Conservation (phyloP, 1,284 basidiomycete genomes). For the Trichosporon inkin region DNA sequence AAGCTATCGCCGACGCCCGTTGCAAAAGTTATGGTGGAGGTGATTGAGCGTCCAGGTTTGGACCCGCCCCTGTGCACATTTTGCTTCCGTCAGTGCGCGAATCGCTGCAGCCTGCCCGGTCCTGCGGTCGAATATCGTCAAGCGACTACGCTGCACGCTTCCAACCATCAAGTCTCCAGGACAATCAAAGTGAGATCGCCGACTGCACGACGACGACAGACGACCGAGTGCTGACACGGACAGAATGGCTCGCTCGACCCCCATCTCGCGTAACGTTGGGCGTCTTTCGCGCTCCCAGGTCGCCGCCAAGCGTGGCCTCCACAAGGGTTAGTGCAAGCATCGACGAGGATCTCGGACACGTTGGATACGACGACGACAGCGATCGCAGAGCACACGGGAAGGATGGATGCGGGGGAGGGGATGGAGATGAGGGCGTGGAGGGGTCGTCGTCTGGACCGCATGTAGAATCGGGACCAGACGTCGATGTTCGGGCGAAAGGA, state of each 20-base stretch:
- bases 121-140: constrained; percentile 4
- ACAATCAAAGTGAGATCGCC: constrained; percentile 20
- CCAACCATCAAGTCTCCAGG: constrained; percentile 23
- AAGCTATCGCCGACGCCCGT: too few species aligned
- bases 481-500: neutral
- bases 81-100: neutral
- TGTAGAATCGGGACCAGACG: too few species aligned
- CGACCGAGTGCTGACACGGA: constrained; percentile 9
- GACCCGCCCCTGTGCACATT: neutral
- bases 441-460: neutral
- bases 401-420: neutral
- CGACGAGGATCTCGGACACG: constrained; percentile 9
- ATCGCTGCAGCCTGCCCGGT: neutral
- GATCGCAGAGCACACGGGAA: neutral
- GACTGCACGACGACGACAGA: constrained; percentile 10
- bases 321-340: constrained; percentile 51
- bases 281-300: constrained; percentile 78
- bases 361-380: neutral
- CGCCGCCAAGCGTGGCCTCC: constrained; percentile 68
- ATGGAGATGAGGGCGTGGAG: neutral
- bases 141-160: constrained; percentile 9
- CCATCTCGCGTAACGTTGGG: constrained; percentile 76
- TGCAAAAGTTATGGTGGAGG: too few species aligned
- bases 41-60: neutral
- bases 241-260: constrained; percentile 89